Conservation (phyloP, 352 stramenopile species). For the Phytophthora tubulina region DNA sequence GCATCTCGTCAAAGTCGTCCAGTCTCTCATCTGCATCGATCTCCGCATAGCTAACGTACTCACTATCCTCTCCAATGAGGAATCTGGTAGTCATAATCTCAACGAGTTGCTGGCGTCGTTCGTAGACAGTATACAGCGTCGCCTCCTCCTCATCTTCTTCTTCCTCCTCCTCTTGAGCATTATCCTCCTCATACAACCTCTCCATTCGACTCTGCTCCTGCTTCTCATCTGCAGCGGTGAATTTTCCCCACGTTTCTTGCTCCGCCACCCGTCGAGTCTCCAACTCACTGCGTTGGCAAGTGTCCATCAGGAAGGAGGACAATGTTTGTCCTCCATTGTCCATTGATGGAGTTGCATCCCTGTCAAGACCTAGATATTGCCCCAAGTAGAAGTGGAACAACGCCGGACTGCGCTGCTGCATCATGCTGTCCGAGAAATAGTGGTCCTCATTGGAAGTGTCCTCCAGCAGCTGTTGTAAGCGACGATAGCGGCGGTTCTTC, state of each 20-base stretch:
- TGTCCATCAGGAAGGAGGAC: constrained; percentile 77
- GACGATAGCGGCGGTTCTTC: constrained; percentile 81
- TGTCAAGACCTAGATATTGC: constrained; percentile 57
- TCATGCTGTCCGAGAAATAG: constrained; percentile 86
- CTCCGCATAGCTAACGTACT: constrained; percentile 71
- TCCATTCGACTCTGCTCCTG: constrained; percentile 47
- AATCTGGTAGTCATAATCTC: constrained; percentile 83
- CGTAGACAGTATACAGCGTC: constrained; percentile 33
- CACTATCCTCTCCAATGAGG: constrained; percentile 64
- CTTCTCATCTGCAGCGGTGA: constrained; percentile 47
- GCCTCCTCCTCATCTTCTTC: constrained; percentile 47
- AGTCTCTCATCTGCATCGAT: constrained; percentile 72
- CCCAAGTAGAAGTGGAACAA: constrained; percentile 89
- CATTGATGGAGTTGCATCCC: neutral
- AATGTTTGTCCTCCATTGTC: constrained; percentile 36
- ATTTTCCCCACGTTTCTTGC: constrained; percentile 68
- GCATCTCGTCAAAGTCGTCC: constrained; percentile 72
- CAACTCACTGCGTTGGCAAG: constrained; percentile 75
- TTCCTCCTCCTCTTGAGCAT: constrained; percentile 52
- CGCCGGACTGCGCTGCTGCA: constrained; percentile 82
- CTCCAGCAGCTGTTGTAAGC: constrained; percentile 72
- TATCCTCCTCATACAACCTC: constrained; percentile 46
- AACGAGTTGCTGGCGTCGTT: constrained; percentile 69
- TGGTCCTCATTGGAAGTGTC: constrained; percentile 36
- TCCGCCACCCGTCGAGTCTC: constrained; percentile 66